Evolutionary conservation across 805 yeast species (phyloP).

Genomic region (Myxozyma vanderwaltii): DNA sequence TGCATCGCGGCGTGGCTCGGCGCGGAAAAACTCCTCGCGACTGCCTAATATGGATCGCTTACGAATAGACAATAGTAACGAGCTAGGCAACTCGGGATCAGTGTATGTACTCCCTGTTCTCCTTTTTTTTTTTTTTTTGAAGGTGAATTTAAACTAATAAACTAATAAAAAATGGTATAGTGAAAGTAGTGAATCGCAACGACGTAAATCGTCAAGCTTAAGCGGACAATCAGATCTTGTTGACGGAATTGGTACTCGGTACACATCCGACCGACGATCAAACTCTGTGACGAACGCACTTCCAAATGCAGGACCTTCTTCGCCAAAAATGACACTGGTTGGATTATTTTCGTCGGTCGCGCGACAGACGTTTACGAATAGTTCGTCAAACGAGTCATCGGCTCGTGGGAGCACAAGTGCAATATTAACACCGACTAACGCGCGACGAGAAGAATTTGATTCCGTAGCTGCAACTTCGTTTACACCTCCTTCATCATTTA

Average conservation of each 20-base stretch:
- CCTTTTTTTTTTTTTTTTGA: background rate
- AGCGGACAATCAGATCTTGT: slow-evolving; percentile 27
- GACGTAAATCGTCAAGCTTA: slow-evolving; percentile 20
- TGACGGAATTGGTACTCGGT: slow-evolving; percentile 1
- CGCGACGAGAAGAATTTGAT: slow-evolving; percentile 10
- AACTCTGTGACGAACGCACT: background rate
- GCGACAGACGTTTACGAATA: slow-evolving; percentile 25
- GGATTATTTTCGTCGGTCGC: slow-evolving; percentile 32
- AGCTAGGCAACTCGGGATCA: slow-evolving; percentile 2
- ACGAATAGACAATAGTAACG: slow-evolving; percentile 12
- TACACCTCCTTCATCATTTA: slow-evolving; percentile 24
- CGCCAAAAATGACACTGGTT: slow-evolving; percentile 29
- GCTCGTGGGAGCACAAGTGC: slow-evolving; percentile 11
- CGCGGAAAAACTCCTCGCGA: slow-evolving; percentile 6
- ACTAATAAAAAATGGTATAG: background rate
- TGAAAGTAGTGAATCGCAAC: slow-evolving; percentile 17
- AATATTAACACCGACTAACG: background rate
- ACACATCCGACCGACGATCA: background rate
- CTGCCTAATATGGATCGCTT: slow-evolving; percentile 3
- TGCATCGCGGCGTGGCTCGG: background rate
- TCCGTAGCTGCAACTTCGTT: slow-evolving; percentile 15
- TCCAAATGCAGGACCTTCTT: slow-evolving; percentile 12
- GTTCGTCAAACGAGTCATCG: slow-evolving; percentile 17
- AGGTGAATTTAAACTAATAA: background rate
- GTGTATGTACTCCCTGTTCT: slow-evolving; percentile 2